Evolutionary conservation across 2,329 filamentous ascomycete genomes (phyloP), one percentile per base, ranked within the genome.

Genomic region (Ophiostoma triangulosporum): DNA sequence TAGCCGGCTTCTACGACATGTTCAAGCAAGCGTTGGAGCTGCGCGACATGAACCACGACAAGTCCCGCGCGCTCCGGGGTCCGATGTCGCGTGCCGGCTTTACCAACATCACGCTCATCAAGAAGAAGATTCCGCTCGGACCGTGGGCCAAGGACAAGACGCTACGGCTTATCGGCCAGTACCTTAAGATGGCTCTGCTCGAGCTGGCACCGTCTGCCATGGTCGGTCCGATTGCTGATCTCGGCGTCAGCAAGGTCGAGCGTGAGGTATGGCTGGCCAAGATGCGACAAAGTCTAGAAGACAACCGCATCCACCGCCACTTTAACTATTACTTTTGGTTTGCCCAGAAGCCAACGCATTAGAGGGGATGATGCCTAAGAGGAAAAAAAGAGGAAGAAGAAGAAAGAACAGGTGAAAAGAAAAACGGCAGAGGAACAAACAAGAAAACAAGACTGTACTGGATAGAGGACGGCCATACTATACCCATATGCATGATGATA

Each of bases 51-150:
- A 62, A 74, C 14, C 63, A 63, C 33, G 61, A 60, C 12, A 43
- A 43, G 11, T 4, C 7, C 12, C 38, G 38, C 38, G 38, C 38
- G 4, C 38, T 43, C 11, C 38, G 38, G 4, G 38, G 38, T 14
- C 38, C 38, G 11, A 17, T 43, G 20, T 14, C 20, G 11, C 38
- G 38, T 0, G 70, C 71, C 0, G 73, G 73, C 35, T 76, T 75
- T 58, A 62, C 59, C 26, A 68, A 70, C 55, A 63, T 75, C 15
- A 64, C 64, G 3, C 64, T 65, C 50, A 62, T 69, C 40, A 62
- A 64, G 20, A 67, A 70, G 54, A 73, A 73, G 58, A 66, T 73
- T 0, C 72, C 72, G 9, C 64, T 74, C 20, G 71, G 70, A 1
- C 63, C 66, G 3, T 76, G 73, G 73, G 61, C 71, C 6, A 64